Conservation (phyloP, 768 basidiomycete genomes). For the Pisolithus microcarpus region DNA sequence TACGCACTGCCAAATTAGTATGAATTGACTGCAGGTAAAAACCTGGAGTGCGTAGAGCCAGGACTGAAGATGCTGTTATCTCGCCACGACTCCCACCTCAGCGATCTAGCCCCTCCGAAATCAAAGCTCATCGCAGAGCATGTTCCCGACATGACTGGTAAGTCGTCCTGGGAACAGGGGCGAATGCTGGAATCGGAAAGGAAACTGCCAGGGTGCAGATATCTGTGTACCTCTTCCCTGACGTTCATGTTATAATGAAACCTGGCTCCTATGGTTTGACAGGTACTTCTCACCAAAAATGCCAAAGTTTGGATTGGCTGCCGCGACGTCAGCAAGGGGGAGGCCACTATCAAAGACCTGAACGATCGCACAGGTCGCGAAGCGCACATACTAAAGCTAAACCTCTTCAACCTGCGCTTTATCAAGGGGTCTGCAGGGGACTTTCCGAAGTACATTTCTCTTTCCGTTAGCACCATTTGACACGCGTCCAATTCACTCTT, state of each 20-base stretch:
- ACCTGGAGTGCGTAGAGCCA: neutral
- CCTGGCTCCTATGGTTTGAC: no score
- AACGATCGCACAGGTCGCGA: slow-evolving; percentile 36
- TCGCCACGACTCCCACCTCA: neutral
- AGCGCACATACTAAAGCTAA: slow-evolving; percentile 37
- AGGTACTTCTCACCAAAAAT: slow-evolving; percentile 34
- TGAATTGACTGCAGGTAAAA: neutral
- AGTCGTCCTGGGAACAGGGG: slow-evolving; percentile 39
- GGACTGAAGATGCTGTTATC: no score
- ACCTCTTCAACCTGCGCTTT: slow-evolving; percentile 37
- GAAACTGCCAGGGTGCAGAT: slow-evolving; percentile 25
- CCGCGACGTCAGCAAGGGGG: slow-evolving; percentile 34
- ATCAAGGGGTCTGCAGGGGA: slow-evolving; percentile 37
- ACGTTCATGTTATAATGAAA: neutral
- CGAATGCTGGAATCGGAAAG: slow-evolving; percentile 42
- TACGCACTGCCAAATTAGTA: no score
- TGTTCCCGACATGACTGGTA: slow-evolving; percentile 30
- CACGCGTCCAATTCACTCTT: neutral
- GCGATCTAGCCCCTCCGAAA: slow-evolving; percentile 15
- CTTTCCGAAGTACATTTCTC: slow-evolving; percentile 27
- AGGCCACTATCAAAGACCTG: slow-evolving; percentile 34
- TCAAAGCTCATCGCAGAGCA: slow-evolving; percentile 21
- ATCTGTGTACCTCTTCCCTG: neutral
- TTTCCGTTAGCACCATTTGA: neutral
- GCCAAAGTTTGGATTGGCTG: slow-evolving; percentile 47